Evolutionary conservation across 2,329 filamentous ascomycete species (phyloP).

Genomic region (Fusarium sp.): DNA sequence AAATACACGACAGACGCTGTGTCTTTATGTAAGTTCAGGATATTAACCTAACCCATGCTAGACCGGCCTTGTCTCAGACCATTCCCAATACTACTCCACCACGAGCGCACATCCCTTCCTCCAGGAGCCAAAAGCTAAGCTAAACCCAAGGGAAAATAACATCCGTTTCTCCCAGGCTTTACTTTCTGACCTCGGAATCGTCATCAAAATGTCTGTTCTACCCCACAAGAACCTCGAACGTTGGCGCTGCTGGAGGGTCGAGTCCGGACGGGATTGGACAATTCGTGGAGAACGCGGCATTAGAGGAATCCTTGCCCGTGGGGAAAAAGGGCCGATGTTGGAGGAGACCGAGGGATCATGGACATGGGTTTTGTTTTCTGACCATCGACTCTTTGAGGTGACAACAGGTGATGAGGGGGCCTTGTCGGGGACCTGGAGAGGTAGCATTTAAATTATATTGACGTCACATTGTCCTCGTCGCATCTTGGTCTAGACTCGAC

Average conservation of each 20-base stretch:
- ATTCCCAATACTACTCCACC: constrained; percentile 8
- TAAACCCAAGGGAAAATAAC: neutral
- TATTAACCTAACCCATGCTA: constrained; percentile 1
- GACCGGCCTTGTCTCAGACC: constrained; percentile 6
- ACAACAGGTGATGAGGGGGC: constrained; percentile 9
- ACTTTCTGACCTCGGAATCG: constrained; percentile 4
- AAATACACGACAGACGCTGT: constrained; percentile 17
- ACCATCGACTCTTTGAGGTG: constrained; percentile 1
- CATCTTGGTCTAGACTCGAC: neutral
- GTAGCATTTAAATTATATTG: constrained; percentile 11
- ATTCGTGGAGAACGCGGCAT: constrained; percentile 19
- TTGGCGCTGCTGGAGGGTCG: constrained; percentile 27
- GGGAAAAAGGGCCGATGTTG: constrained; percentile 47
- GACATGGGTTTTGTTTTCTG: neutral
- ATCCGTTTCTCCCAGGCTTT: neutral
- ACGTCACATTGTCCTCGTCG: constrained; percentile 21
- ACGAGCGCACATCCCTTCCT: constrained; percentile 27
- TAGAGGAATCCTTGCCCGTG: constrained; percentile 28
- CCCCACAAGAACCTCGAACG: constrained; percentile 32
- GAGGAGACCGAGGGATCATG: constrained; percentile 3
- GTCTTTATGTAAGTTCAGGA: constrained; percentile 20
- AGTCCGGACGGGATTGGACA: constrained; percentile 26
- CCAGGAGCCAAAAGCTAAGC: neutral
- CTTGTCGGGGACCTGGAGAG: neutral
- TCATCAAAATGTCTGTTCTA: constrained; percentile 27